phyloP scores from a whole-genome alignment of 176 grass and related monocot species.

The Phoenix dactylifera region DNA sequence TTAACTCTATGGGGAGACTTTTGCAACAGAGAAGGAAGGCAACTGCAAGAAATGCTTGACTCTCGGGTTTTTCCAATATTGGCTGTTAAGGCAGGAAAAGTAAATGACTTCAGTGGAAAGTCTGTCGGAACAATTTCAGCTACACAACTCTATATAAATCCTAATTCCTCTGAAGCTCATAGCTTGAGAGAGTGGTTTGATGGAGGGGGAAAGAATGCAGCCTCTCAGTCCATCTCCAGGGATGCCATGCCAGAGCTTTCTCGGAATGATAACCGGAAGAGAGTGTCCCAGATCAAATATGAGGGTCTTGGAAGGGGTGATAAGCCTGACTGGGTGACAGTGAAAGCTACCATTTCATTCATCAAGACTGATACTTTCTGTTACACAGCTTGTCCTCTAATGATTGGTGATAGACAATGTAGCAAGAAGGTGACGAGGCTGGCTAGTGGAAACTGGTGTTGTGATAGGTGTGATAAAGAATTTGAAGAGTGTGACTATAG shows the following conservation, averaged over 20 bases:
- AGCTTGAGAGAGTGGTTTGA: slow-evolving; percentile 81
- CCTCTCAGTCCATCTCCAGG: slow-evolving; percentile 72
- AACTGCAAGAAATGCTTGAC: slow-evolving; percentile 59
- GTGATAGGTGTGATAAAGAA: slow-evolving; percentile 74
- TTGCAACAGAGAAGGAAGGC: slow-evolving; percentile 76
- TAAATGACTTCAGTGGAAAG: slow-evolving; percentile 91
- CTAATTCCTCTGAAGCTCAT: slow-evolving; percentile 58
- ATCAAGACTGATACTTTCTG: slow-evolving; percentile 80
- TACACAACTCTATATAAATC: slow-evolving; percentile 72
- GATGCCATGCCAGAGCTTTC: slow-evolving; percentile 49
- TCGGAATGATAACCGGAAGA: slow-evolving; percentile 61
- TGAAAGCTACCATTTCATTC: slow-evolving; percentile 69
- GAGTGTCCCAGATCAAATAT: slow-evolving; percentile 67
- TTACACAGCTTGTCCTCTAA: slow-evolving; percentile 71
- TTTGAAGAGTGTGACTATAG: slow-evolving; percentile 88
- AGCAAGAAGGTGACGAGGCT: slow-evolving; percentile 62
- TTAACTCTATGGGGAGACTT: slow-evolving; percentile 96
- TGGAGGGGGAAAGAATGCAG: slow-evolving; percentile 59
- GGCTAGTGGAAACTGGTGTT: slow-evolving; percentile 48
- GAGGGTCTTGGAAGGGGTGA: slow-evolving; percentile 73
- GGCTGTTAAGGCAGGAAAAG: slow-evolving; percentile 84
- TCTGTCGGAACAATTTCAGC: slow-evolving; percentile 85
- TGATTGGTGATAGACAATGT: slow-evolving; percentile 70
- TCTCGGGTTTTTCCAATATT: slow-evolving; percentile 47
- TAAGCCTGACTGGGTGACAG: slow-evolving; percentile 69